Conservation (phyloP, 2,329 filamentous ascomycete species). For the Whalleya microplaca region DNA sequence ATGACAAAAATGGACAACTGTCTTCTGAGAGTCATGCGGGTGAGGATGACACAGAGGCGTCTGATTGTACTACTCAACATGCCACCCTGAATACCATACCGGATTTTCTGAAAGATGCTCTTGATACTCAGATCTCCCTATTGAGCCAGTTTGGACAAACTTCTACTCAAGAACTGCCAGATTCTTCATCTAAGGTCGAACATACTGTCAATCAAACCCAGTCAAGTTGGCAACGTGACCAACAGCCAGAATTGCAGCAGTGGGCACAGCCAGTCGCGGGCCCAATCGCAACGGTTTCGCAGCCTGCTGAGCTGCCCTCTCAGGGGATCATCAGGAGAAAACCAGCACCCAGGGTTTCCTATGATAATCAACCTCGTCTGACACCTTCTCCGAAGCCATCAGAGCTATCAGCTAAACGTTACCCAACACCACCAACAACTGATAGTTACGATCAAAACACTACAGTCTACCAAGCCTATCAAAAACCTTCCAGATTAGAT, state of each 20-base stretch:
- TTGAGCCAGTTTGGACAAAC: constrained; percentile 21
- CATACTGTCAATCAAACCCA: constrained; percentile 2
- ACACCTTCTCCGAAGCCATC: constrained; percentile 24
- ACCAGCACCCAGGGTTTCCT: constrained; percentile 22
- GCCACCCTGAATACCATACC: constrained; percentile 12
- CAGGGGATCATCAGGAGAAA: constrained; percentile 27
- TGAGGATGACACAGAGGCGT: neutral
- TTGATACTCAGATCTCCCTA: constrained; percentile 28
- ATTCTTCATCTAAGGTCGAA: neutral
- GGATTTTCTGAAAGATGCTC: constrained; percentile 27
- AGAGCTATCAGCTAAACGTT: constrained; percentile 12
- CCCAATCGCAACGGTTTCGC: neutral
- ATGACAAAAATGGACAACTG: neutral
- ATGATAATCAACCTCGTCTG: constrained; percentile 12
- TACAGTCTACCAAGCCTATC: constrained; percentile 15
- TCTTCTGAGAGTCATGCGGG: neutral
- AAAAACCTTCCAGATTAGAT: constrained; percentile 6
- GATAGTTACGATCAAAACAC: constrained; percentile 5
- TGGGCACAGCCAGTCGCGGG: neutral
- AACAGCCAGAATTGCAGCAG: constrained; percentile 9
- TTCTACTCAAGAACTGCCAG: constrained; percentile 5
- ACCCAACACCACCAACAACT: constrained; percentile 13
- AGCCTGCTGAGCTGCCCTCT: constrained; percentile 22
- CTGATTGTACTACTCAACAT: too few species aligned
- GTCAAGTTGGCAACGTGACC: neutral